Base-by-base conservation (phyloP, 495 filamentous ascomycete genomes). In the Penicillium coprophilum region DNA sequence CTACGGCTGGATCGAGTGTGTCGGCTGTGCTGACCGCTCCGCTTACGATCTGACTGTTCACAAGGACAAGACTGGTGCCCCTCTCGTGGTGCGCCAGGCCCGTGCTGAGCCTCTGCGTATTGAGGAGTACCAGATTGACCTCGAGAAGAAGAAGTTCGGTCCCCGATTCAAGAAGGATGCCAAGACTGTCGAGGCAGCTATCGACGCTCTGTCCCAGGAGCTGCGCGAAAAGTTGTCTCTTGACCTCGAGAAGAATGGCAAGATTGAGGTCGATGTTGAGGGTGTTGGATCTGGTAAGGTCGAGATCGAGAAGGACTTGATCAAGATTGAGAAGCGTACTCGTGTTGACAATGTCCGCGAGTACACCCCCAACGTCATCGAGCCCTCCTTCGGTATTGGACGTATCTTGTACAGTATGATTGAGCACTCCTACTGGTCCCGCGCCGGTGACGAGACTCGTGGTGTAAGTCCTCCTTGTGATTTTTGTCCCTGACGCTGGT, bases 1-100 rank as follows among this genome's bases (percentile, higher is more conserved):
- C 63, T 85, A 87, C 66, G 89, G 89, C 70, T 93, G 89, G 89
- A 87, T 92, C 48, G 89, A 93, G 76, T 92, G 89, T 66, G 88
- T 92, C 50, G 89, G 89, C 57, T 92, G 89, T 69, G 89, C 89
- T 47, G 89, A 93, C 69, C 80, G 89, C 53, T 90, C 87, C 62
- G 89, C 88, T 19, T 92, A 89, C 64, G 89, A 93, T 67, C 65
- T 93, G 65, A 82, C 83, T 6, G 88, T 91, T 9, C 89, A 92
- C 71, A 80, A 85, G 73, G 88, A 90, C 72, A 86, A 85, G 75
- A 93, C 89, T n/a, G 87, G 86, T 50, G 81, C 81, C n/a, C 82
- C 86, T 11, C 78, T 93, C 10, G 76, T 87, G 34, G 89, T 91
- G 30, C 78, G 88, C 39, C 82, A 89, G 70, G 78, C 83, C 46